These are phyloP conservation scores for Dacryopinax primogenitus DNA, from an alignment of 768 basidiomycete species.

Conservation along the genomic window DNA sequence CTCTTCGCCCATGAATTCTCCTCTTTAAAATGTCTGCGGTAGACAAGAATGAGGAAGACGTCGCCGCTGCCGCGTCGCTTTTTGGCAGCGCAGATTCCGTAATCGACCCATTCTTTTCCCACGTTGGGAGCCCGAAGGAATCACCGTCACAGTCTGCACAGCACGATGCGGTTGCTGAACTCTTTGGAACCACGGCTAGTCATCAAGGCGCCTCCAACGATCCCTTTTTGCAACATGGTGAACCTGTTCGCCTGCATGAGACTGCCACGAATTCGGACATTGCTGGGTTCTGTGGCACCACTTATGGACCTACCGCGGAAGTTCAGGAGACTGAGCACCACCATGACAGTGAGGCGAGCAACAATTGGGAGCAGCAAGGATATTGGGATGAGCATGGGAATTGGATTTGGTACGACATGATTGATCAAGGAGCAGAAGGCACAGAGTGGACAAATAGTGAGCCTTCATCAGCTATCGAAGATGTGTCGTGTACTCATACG, in stretches of 20 bases:
- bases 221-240: slow-evolving; percentile 12
- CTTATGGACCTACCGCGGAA: not conserved
- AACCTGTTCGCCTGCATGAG: slow-evolving; percentile 11
- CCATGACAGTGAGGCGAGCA: not conserved
- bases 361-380: slow-evolving; percentile 21
- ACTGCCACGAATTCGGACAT: slow-evolving; percentile 20
- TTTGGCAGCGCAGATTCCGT: slow-evolving; percentile 51
- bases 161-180: not conserved
- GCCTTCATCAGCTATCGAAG: not conserved
- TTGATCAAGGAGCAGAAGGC: not conserved
- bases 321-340: not conserved
- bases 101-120: slow-evolving; percentile 52
- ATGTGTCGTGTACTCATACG: not conserved
- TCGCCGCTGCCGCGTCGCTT: slow-evolving; percentile 69
- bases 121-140: not conserved
- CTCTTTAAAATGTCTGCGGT: slow-evolving; percentile 9
- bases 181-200: not conserved
- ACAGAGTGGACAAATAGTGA: not conserved
- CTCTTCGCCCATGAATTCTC: not conserved
- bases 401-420: slow-evolving; percentile 19
- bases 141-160: not conserved
- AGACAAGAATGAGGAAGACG: slow-evolving; percentile 24
- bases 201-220: slow-evolving; percentile 13
- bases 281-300: slow-evolving; percentile 13
- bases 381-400: slow-evolving; percentile 26